phyloP scores from a whole-genome alignment of 1,139 yeast species.

The Saccharomyces pastorianus region DNA sequence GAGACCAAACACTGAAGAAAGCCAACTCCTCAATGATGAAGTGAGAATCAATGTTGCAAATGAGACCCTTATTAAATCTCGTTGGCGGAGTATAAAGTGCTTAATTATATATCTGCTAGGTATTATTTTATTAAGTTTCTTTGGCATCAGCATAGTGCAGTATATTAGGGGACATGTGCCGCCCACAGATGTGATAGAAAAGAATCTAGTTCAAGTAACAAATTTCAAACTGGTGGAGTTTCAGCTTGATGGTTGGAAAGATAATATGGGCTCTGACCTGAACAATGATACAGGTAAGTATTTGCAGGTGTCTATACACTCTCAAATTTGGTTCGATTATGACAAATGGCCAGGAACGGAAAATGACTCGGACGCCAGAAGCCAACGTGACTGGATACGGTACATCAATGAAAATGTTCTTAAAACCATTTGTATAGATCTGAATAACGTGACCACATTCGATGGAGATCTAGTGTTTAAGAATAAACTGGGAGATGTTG shows the following conservation, averaged over 20 bases:
- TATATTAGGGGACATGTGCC: background rate
- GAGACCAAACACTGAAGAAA: constrained; percentile 1
- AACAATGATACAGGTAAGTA: constrained; percentile 19
- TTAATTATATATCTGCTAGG: background rate
- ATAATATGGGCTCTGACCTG: constrained; percentile 8
- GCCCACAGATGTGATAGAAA: background rate
- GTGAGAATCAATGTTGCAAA: background rate
- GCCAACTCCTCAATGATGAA: background rate
- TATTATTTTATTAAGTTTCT: background rate
- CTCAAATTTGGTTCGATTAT: constrained; percentile 21
- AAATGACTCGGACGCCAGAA: constrained; percentile 1
- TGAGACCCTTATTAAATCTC: background rate
- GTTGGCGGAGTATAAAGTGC: background rate
- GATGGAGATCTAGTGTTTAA: constrained; percentile 12
- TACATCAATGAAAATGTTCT: constrained; percentile 16
- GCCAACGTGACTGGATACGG: constrained; percentile 12
- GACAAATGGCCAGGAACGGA: constrained; percentile 10
- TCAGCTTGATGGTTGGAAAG: constrained; percentile 28
- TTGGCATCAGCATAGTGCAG: background rate
- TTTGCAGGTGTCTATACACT: constrained; percentile 19
- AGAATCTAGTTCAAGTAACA: constrained; percentile 11
- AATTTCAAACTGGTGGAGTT: constrained; percentile 17
- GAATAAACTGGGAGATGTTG: constrained; percentile 14
- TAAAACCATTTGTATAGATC: constrained; percentile 17
- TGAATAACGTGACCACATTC: constrained; percentile 22